Evolutionary conservation across 176 grass and related monocot species (phyloP), one percentile per base, ranked within the genome.

Genomic region (Saccharum officinarum): DNA sequence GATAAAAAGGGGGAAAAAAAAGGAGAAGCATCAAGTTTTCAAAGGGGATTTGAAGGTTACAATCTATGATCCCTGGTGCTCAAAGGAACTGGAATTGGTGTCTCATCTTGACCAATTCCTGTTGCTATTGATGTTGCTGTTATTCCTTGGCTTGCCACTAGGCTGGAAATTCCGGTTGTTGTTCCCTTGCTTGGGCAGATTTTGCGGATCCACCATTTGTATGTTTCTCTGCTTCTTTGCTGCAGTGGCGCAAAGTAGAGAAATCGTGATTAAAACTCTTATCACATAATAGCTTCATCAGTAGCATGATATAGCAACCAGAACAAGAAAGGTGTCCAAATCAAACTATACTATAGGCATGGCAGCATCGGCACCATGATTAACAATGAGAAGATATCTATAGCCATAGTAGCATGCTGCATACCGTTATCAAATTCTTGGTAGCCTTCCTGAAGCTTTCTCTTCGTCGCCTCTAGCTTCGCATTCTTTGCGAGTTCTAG

Each of bases 401-500:
- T 28, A 16, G 40, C 6, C 26, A 42, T 20, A 54, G 65, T 11
- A 2, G 47, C 20, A 40, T n/a, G n/a, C n/a, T 18, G 36, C 79
- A 34, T 75, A 95, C 93, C 87, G 18, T 95, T 88, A 69, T 95
- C 90, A 8, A 76, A 85, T 84, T 90, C 85, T 87, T 95, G 93
- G 90, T 92, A 92, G 11, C 90, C 88, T 84, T 95, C 93, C 33
- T 95, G 93, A 40, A 95, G 90, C 55, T 90, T 90, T 38, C 90
- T 78, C 47, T 92, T 95, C 7, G 93, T 69, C 2, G 28, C 55
- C 17, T 94, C 92, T 47, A 94, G 82, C 28, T 89, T 89, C 0
- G 82, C 88, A 34, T 90, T 82, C 82, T 88, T 91, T 7, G 90
- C 88, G 0, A 76, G 37, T 37, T 90, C 91, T 40, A 89, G 78